Percentiles rank a stretch among this genome's conserved stretches.
Conservation (phyloP, 495 filamentous ascomycete species). For the Pseudotulostoma volvatum region DNA sequence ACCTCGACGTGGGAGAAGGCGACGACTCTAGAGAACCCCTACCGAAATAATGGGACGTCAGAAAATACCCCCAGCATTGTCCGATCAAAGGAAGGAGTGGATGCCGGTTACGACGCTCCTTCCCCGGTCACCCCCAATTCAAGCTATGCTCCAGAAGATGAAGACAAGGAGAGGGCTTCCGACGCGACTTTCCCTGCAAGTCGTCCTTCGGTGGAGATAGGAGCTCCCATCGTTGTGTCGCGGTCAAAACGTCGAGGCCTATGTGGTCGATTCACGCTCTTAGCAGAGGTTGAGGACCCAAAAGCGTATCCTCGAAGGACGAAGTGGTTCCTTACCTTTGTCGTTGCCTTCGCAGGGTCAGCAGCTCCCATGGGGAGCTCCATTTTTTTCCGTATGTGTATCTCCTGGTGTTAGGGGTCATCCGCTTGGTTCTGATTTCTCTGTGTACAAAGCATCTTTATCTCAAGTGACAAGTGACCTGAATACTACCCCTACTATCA, state of each 20-base stretch:
- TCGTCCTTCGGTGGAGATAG: constrained; percentile 12
- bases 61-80: too few species aligned
- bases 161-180: too few species aligned
- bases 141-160: too few species aligned
- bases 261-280: constrained; percentile 50
- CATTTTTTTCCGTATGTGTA: constrained; percentile 61
- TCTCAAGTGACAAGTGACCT: constrained; percentile 50
- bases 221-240: constrained; percentile 34
- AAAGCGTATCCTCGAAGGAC: constrained; percentile 50
- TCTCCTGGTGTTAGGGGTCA: too few species aligned
- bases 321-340: constrained; percentile 77
- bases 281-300: constrained; percentile 71
- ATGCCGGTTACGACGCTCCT: too few species aligned
- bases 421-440: too few species aligned
- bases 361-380: constrained; percentile 73
- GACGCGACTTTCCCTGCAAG: too few species aligned
- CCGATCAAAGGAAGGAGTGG: too few species aligned
- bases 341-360: constrained; percentile 59
- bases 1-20: too few species aligned
- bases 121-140: too few species aligned
- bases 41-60: too few species aligned
- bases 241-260: constrained; percentile 56
- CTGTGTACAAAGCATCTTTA: constrained; percentile 54
- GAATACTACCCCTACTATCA: constrained; percentile 46
- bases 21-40: too few species aligned